Percentiles rank a stretch among this genome's conserved stretches.
These are phyloP conservation scores for Rehmannia glutinosa DNA, from an alignment of 257 asterid species.

Conservation along the genomic window DNA sequence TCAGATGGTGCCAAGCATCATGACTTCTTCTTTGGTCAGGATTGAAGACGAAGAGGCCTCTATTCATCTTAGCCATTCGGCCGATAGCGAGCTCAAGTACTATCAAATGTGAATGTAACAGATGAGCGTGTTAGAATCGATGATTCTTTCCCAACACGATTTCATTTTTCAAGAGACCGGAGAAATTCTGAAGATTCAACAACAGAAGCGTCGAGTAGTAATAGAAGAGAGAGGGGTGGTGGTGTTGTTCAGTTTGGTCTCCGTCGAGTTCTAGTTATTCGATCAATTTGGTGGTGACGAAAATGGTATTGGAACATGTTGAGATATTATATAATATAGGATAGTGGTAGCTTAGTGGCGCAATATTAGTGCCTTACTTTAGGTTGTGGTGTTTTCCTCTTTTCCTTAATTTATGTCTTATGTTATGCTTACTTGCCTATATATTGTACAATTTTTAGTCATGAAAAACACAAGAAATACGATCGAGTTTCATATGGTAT, in stretches of 20 bases:
- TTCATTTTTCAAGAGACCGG: slow-evolving; percentile 32
- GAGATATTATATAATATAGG: too few species aligned
- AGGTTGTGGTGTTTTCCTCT: too few species aligned
- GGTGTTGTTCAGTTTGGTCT: slow-evolving; percentile 89
- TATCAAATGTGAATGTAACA: slow-evolving; percentile 42
- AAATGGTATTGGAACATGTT: slow-evolving; percentile 39
- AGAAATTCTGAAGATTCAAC: slow-evolving; percentile 85
- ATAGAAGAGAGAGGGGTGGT: slow-evolving; percentile 59
- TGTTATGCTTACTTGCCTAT: too few species aligned
- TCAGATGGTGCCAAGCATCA: slow-evolving; percentile 90
- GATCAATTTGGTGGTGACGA: slow-evolving; percentile 61
- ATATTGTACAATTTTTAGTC: too few species aligned
- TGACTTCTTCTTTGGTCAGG: slow-evolving; percentile 62
- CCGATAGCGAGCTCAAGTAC: slow-evolving; percentile 64
- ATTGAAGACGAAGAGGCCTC: slow-evolving; percentile 62
- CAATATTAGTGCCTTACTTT: too few species aligned
- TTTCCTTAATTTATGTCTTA: too few species aligned
- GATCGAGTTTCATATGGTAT: too few species aligned
- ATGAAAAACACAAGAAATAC: too few species aligned
- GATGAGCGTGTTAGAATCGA: slow-evolving; percentile 29
- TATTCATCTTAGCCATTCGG: slow-evolving; percentile 33
- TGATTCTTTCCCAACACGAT: slow-evolving; percentile 20
- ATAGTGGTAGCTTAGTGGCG: too few species aligned
- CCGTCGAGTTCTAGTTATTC: slow-evolving; percentile 65
- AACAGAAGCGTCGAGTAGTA: slow-evolving; percentile 66